These are phyloP conservation scores for Emmonsia crescens DNA, from an alignment of 2,329 filamentous ascomycete species.

Conservation along the genomic window DNA sequence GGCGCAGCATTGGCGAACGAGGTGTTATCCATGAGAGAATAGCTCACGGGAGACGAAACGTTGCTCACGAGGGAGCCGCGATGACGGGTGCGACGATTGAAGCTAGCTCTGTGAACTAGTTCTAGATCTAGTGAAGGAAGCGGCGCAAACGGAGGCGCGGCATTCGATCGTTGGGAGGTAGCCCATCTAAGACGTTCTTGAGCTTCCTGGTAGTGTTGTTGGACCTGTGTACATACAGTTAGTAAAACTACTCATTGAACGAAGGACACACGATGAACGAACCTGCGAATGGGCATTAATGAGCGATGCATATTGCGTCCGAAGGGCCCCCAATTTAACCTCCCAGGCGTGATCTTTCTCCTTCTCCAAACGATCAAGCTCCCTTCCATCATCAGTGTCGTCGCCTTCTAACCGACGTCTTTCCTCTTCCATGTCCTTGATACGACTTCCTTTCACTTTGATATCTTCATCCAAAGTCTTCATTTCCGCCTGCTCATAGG, in stretches of 20 bases:
- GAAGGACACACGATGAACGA: constrained; percentile 5
- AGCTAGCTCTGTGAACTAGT: constrained; percentile 28
- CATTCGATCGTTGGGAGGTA: constrained; percentile 27
- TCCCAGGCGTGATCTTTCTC: constrained; percentile 40
- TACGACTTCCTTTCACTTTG: constrained; percentile 47
- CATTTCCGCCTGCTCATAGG: constrained; percentile 38
- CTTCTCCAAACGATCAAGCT: constrained; percentile 40
- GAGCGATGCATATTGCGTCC: constrained; percentile 33
- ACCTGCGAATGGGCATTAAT: constrained; percentile 32
- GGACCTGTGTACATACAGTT: constrained; percentile 18
- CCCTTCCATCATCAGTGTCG: constrained; percentile 40
- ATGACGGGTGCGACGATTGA: constrained; percentile 34
- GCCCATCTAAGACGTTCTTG: constrained; percentile 37
- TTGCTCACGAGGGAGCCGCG: constrained; percentile 38
- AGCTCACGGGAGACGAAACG: constrained; percentile 36
- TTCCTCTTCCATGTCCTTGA: constrained; percentile 52
- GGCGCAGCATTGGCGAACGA: constrained; percentile 29
- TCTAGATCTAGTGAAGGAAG: constrained; percentile 34
- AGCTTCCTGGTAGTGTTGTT: constrained; percentile 36
- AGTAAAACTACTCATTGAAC: not conserved
- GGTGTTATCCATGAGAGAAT: constrained; percentile 30
- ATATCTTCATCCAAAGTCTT: constrained; percentile 52
- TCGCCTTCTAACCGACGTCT: constrained; percentile 39
- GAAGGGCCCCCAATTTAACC: constrained; percentile 31
- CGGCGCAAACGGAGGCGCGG: constrained; percentile 29